Evolutionary conservation across 257 asterid species (phyloP).

Genomic region (Gynochthodes officinalis): DNA sequence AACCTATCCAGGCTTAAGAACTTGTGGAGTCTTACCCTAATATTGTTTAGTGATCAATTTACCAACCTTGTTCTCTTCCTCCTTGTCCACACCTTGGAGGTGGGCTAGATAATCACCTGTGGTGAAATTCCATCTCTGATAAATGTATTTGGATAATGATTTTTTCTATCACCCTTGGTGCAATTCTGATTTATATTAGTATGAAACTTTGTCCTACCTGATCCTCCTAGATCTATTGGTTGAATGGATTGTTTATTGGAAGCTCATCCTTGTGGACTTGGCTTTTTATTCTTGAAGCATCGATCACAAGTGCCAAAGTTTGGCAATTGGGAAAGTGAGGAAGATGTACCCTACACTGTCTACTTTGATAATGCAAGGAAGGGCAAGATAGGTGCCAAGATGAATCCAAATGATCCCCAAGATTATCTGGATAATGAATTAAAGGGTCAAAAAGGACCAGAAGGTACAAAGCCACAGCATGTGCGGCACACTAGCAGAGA

Average conservation of each 20-base stretch:
- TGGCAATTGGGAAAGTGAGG: constrained; percentile 79
- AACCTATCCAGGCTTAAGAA: neutral
- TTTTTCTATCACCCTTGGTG: neutral
- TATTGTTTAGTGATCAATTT: neutral
- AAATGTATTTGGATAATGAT: neutral
- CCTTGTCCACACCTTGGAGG: neutral
- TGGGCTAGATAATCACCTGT: neutral
- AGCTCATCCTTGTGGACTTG: neutral
- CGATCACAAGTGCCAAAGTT: constrained; percentile 58
- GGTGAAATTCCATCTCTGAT: neutral
- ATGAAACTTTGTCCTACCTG: neutral
- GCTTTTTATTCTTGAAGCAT: constrained; percentile 31
- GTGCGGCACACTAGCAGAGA: constrained; percentile 31
- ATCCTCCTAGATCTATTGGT: too few species aligned
- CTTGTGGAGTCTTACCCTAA: neutral
- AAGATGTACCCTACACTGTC: constrained; percentile 55
- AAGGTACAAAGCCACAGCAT: constrained; percentile 33
- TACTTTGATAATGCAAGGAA: constrained; percentile 66
- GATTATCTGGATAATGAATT: constrained; percentile 29
- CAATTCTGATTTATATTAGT: neutral
- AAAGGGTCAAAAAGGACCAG: constrained; percentile 37
- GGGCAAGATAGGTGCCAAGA: constrained; percentile 41
- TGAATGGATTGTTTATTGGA: neutral
- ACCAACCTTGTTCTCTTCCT: neutral
- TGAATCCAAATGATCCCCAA: constrained; percentile 45